Conservation (phyloP, 257 asterid genomes). For the Knoxia roxburghii region DNA sequence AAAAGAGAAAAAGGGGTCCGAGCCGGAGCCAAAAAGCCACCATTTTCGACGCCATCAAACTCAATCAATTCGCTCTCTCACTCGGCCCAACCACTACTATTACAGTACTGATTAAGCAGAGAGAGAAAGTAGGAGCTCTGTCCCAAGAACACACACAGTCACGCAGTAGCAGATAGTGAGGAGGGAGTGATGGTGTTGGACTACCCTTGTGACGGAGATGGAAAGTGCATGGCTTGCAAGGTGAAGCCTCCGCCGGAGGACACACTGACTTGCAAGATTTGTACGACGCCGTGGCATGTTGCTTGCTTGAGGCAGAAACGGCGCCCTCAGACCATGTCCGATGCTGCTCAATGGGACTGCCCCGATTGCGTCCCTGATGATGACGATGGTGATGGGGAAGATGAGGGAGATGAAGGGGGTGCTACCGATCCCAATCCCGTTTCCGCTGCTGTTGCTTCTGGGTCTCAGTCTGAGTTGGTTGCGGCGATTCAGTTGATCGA, state of each 20-base stretch:
- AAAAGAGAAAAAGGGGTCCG: neutral
- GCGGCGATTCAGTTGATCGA: conserved; percentile 64
- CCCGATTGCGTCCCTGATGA: conserved; percentile 53
- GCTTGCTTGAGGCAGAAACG: conserved; percentile 48
- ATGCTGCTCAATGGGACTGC: conserved; percentile 60
- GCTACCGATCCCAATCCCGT: conserved; percentile 11
- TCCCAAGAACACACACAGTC: neutral
- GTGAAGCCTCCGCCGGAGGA: conserved; percentile 40
- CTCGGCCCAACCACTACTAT: no score
- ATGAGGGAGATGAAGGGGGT: no score
- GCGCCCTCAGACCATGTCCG: conserved; percentile 40
- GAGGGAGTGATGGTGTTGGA: conserved; percentile 5
- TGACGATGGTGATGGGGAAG: conserved; percentile 7
- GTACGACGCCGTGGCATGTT: conserved; percentile 82
- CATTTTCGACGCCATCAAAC: no score
- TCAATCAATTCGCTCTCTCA: no score
- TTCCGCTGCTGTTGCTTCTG: conserved; percentile 24
- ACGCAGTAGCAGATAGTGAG: neutral
- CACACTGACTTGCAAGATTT: conserved; percentile 59
- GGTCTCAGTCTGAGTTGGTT: conserved; percentile 31
- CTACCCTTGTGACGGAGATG: conserved; percentile 89
- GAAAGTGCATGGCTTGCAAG: conserved; percentile 78
- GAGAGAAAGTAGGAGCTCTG: no score
- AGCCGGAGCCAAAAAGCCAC: no score
- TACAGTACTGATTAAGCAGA: no score